Evolutionary conservation across 2,329 filamentous ascomycete genomes (phyloP).

Genomic region (Phoma sp.): DNA sequence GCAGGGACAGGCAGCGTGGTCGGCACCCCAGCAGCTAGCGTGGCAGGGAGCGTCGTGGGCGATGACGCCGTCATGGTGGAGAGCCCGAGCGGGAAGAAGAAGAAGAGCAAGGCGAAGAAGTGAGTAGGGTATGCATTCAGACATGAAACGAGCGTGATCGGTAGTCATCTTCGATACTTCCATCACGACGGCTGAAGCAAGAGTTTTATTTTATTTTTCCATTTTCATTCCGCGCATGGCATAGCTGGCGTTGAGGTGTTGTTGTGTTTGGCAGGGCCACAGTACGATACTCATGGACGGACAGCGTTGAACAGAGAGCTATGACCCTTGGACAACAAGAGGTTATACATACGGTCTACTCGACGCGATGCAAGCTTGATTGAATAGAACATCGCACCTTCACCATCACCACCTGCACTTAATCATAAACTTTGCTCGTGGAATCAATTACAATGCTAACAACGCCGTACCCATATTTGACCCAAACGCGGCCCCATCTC

Average conservation of each 20-base stretch:
- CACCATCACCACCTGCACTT: neutral
- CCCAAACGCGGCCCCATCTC: slow-evolving; percentile 27
- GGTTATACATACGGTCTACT: slow-evolving; percentile 4
- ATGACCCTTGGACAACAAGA: neutral
- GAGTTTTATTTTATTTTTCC: too few species aligned
- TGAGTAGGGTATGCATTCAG: neutral
- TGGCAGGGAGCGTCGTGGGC: slow-evolving; percentile 43
- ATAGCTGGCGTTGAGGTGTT: slow-evolving; percentile 20
- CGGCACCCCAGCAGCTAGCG: slow-evolving; percentile 17
- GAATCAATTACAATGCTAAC: slow-evolving; percentile 40
- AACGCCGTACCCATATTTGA: slow-evolving; percentile 40
- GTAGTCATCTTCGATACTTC: too few species aligned
- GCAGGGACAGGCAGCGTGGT: slow-evolving; percentile 15
- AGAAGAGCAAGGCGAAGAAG: slow-evolving; percentile 68
- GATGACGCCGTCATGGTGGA: slow-evolving; percentile 83
- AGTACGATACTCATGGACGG: slow-evolving; percentile 22
- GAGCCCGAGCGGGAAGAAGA: slow-evolving; percentile 59
- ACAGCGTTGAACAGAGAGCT: slow-evolving; percentile 21
- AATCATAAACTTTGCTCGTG: slow-evolving; percentile 14
- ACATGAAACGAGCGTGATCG: neutral
- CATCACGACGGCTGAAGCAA: too few species aligned
- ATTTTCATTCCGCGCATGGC: slow-evolving; percentile 6
- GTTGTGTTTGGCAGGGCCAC: slow-evolving; percentile 4
- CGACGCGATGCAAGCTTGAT: neutral
- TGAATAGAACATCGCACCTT: neutral